A percentile compares a stretch with the other conserved stretches of the same genome.
These are phyloP conservation scores for Rhodosporidiobolus odoratus DNA, from an alignment of 768 basidiomycete species.

Conservation along the genomic window DNA sequence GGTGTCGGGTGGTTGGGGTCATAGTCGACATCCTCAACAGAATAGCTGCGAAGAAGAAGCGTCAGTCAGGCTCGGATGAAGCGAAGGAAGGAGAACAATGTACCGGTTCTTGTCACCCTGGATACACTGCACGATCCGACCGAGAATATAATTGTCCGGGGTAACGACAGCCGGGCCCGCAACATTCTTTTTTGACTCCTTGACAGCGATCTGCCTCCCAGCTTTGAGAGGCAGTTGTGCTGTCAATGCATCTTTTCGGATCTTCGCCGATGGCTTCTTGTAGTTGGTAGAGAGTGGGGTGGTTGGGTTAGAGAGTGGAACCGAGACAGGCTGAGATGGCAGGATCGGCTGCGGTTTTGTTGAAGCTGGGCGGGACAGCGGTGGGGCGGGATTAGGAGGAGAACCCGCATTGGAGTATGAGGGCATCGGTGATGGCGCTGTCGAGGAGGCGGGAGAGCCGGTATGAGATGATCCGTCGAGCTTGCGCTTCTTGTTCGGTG, in stretches of 20 bases:
- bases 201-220: slow-evolving; percentile 48
- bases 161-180: not conserved
- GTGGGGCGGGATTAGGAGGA: not conserved
- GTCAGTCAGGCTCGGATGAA: no score
- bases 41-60: slow-evolving; percentile 42
- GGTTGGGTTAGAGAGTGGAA: not conserved
- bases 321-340: not conserved
- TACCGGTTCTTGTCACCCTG: slow-evolving; percentile 45
- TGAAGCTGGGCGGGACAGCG: not conserved
- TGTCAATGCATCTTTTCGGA: slow-evolving; percentile 40
- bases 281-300: slow-evolving; percentile 22
- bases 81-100: not conserved
- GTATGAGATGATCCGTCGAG: slow-evolving; percentile 9
- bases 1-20: slow-evolving; percentile 29
- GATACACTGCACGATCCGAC: slow-evolving; percentile 45
- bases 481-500: slow-evolving; percentile 31
- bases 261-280: slow-evolving; percentile 39
- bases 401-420: not conserved
- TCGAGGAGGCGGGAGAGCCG: slow-evolving; percentile 6
- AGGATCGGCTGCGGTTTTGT: not conserved
- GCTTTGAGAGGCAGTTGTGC: slow-evolving; percentile 47
- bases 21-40: slow-evolving; percentile 49
- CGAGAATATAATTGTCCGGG: slow-evolving; percentile 49
- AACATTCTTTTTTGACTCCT: slow-evolving; percentile 35
- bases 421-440: slow-evolving; percentile 16